A percentile compares a stretch with the other conserved stretches of the same genome.
Conservation (phyloP, 306 rosid genomes). For the Neltuma alba region DNA sequence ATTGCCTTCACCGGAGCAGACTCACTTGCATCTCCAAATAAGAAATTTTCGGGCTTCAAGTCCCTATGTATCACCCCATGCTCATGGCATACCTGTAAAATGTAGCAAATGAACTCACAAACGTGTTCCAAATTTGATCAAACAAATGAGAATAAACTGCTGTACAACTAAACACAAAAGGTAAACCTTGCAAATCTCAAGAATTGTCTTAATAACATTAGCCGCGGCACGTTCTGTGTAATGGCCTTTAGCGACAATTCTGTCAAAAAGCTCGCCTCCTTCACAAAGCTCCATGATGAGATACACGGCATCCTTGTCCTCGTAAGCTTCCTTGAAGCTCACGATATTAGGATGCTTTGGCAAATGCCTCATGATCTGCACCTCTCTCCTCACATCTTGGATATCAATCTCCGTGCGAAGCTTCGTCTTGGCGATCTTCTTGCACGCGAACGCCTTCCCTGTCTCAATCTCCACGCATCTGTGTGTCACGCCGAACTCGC, state of each 20-base stretch:
- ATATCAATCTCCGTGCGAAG: constrained; percentile 79
- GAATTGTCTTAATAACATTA: constrained; percentile 64
- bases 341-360: constrained; percentile 86
- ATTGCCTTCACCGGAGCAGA: constrained; percentile 68
- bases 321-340: constrained; percentile 74
- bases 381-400: constrained; percentile 87
- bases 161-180: background rate
- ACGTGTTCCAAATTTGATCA: background rate
- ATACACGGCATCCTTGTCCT: constrained; percentile 83
- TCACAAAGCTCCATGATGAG: constrained; percentile 90
- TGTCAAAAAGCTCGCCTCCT: constrained; percentile 93
- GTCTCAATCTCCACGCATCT: constrained; percentile 47
- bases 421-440: constrained; percentile 77
- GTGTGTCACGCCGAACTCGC: constrained; percentile 83
- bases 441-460: constrained; percentile 64
- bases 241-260: constrained; percentile 80
- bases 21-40: constrained; percentile 70
- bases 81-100: constrained; percentile 76
- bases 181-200: constrained; percentile 82
- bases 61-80: constrained; percentile 91
- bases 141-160: background rate
- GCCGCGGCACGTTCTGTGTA: constrained; percentile 95
- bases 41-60: constrained; percentile 93
- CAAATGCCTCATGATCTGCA: constrained; percentile 76
- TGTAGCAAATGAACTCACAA: background rate